These are phyloP conservation scores for Didymella keratinophila DNA, from an alignment of 2,329 filamentous ascomycete genomes.

Conservation along the genomic window DNA sequence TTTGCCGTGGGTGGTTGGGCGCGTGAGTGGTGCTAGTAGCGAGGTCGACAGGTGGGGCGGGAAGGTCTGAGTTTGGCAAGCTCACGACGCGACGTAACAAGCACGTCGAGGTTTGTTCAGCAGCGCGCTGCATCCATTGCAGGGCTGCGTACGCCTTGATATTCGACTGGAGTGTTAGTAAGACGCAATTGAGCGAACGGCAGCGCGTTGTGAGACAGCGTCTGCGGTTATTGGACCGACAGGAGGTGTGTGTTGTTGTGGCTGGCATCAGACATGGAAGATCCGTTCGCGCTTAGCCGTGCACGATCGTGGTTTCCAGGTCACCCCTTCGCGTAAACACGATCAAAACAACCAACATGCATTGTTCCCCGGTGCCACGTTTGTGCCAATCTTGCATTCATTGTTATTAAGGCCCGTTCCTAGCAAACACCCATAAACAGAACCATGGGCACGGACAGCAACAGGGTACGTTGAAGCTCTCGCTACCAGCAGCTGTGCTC, in stretches of 20 bases:
- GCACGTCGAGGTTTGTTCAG: conserved; percentile 40
- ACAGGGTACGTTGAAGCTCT: conserved; percentile 6
- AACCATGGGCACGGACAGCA: conserved; percentile 3
- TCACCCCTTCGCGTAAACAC: conserved; percentile 23
- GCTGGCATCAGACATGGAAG: conserved; percentile 28
- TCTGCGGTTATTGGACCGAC: conserved; percentile 32
- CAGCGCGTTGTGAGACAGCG: conserved; percentile 34
- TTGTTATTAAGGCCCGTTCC: conserved; percentile 14
- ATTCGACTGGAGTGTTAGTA: conserved; percentile 21
- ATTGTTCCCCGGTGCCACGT: conserved; percentile 12
- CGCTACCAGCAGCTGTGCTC: background rate
- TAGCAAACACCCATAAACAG: conserved; percentile 3
- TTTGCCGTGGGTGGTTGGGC: conserved; percentile 27
- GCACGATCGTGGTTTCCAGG: conserved; percentile 24
- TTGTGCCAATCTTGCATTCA: conserved; percentile 17
- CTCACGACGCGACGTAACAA: conserved; percentile 46
- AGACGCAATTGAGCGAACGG: conserved; percentile 41
- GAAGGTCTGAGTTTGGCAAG: conserved; percentile 39
- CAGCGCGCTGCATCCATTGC: conserved; percentile 42
- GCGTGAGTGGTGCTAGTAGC: conserved; percentile 21
- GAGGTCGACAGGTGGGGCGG: conserved; percentile 30
- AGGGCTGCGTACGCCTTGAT: conserved; percentile 17
- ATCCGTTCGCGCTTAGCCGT: conserved; percentile 24
- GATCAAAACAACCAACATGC: conserved; percentile 17
- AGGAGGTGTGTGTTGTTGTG: conserved; percentile 43